phyloP scores from a whole-genome alignment of 2,329 filamentous ascomycete genomes.

The Colletotrichum sansevieriae region DNA sequence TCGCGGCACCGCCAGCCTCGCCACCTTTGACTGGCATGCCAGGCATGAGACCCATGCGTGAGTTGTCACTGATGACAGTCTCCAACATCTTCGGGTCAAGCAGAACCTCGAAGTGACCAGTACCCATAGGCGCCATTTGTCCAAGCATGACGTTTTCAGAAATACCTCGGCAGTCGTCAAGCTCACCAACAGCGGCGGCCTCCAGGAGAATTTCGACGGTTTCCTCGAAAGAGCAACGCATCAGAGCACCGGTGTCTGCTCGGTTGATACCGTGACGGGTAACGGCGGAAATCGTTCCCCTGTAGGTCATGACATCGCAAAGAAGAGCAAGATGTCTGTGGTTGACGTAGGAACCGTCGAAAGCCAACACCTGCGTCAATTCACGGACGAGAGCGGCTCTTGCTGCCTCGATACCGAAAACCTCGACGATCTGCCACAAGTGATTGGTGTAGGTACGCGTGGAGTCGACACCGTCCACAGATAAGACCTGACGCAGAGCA shows the following conservation, averaged over 20 bases:
- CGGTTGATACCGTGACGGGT: conserved; percentile 99
- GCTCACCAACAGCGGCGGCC: conserved; percentile 91
- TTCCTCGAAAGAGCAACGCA: conserved; percentile 99
- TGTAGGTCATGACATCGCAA: conserved; percentile 97
- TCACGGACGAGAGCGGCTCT: conserved; percentile 89
- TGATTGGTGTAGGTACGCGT: conserved; percentile 93
- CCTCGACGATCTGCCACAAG: conserved; percentile 92
- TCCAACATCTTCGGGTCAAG: conserved; percentile 96
- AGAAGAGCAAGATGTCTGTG: conserved; percentile 96
- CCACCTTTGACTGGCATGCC: conserved; percentile 82
- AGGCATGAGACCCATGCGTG: conserved; percentile 84
- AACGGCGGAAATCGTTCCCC: conserved; percentile 93
- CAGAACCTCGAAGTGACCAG: conserved; percentile 93
- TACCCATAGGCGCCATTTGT: conserved; percentile 96
- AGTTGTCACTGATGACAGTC: conserved; percentile 93
- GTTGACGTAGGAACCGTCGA: conserved; percentile 99
- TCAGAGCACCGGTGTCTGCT: conserved; percentile 95
- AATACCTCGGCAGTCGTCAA: conserved; percentile 97
- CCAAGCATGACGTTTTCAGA: conserved; percentile 99
- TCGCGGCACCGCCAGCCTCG: conserved; percentile 85
- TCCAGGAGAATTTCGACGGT: conserved; percentile 98
- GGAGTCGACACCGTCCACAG: conserved; percentile 89
- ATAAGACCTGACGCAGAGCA: conserved; percentile 84
- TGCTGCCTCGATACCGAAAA: conserved; percentile 96
- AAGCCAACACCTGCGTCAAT: conserved; percentile 91